Evolutionary conservation across 805 yeast species (phyloP).

Genomic region (Torulaspora delbrueckii): DNA sequence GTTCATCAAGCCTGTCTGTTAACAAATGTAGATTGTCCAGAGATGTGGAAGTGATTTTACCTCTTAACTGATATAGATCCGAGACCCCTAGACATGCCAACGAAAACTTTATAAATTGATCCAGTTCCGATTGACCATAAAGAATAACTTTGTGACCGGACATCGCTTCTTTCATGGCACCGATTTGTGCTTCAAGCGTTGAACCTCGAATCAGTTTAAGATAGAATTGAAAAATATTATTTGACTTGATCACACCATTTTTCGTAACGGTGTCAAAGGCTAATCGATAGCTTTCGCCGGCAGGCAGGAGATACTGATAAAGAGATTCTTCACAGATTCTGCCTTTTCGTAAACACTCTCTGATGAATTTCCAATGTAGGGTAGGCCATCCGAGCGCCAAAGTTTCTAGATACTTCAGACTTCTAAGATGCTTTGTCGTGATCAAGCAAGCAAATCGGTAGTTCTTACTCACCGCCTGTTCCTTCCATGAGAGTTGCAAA

Average conservation of each 20-base stretch:
- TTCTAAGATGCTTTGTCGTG: conserved; percentile 54
- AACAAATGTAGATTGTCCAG: conserved; percentile 2
- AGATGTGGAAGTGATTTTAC: conserved; percentile 1
- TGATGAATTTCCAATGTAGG: conserved; percentile 52
- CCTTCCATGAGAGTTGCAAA: conserved; percentile 14
- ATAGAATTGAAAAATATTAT: conserved; percentile 45
- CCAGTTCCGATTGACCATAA: conserved; percentile 27
- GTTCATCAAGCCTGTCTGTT: not conserved
- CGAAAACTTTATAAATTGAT: conserved; percentile 25
- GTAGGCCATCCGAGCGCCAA: conserved; percentile 86
- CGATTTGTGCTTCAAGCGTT: conserved; percentile 38
- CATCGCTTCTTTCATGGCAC: conserved; percentile 24
- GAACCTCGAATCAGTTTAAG: conserved; percentile 34
- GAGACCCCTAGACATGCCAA: conserved; percentile 25
- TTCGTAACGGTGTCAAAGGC: conserved; percentile 9
- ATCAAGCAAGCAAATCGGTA: conserved; percentile 62
- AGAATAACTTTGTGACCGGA: conserved; percentile 36
- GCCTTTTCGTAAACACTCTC: conserved; percentile 40
- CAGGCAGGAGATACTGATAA: conserved; percentile 57
- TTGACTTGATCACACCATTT: conserved; percentile 40
- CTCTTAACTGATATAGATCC: conserved; percentile 10
- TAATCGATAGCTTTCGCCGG: conserved; percentile 58
- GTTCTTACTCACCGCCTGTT: conserved; percentile 10
- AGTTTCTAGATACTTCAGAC: conserved; percentile 71
- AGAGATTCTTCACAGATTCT: conserved; percentile 33